Evolutionary conservation across 768 basidiomycete species (phyloP).

Genomic region (Sistotremastrum niveocremeum): DNA sequence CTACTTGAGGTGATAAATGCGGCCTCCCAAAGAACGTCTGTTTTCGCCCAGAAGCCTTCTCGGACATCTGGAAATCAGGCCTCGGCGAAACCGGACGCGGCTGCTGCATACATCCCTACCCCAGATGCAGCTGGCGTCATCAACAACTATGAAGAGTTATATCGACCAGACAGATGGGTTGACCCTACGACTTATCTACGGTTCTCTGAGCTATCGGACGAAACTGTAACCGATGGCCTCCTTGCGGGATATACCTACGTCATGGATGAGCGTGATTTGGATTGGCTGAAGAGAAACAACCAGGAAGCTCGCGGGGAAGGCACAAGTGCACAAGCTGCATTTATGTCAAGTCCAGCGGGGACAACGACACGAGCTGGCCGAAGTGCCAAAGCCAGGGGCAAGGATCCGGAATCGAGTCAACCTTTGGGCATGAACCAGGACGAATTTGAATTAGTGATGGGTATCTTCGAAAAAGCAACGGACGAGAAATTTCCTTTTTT

Average conservation of each 20-base stretch:
- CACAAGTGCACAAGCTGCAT: conserved; percentile 60
- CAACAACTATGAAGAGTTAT: conserved; percentile 65
- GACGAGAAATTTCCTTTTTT: conserved; percentile 84
- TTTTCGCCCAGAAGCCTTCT: conserved; percentile 20
- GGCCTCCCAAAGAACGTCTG: conserved; percentile 34
- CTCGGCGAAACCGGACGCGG: conserved; percentile 17
- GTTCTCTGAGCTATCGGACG: conserved; percentile 80
- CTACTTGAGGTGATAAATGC: conserved; percentile 44
- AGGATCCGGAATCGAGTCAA: conserved; percentile 58
- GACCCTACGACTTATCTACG: conserved; percentile 70
- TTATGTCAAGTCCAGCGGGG: conserved; percentile 29
- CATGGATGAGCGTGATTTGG: conserved; percentile 92
- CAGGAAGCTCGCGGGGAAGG: conserved; percentile 77
- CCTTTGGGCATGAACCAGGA: conserved; percentile 71
- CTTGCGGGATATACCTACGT: conserved; percentile 73
- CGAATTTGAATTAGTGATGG: conserved; percentile 93
- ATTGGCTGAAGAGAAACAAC: conserved; percentile 90
- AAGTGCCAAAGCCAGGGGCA: conserved; percentile 73
- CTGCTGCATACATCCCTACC: conserved; percentile 76
- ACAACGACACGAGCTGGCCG: conserved; percentile 43
- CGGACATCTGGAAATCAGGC: conserved; percentile 15
- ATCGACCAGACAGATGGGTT: conserved; percentile 53
- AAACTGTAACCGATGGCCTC: conserved; percentile 45
- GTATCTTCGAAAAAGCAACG: conserved; percentile 80
- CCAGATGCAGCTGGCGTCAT: conserved; percentile 79